Conservation (phyloP, 2,329 filamentous ascomycete species). For the Arthrinium puccinioides region DNA sequence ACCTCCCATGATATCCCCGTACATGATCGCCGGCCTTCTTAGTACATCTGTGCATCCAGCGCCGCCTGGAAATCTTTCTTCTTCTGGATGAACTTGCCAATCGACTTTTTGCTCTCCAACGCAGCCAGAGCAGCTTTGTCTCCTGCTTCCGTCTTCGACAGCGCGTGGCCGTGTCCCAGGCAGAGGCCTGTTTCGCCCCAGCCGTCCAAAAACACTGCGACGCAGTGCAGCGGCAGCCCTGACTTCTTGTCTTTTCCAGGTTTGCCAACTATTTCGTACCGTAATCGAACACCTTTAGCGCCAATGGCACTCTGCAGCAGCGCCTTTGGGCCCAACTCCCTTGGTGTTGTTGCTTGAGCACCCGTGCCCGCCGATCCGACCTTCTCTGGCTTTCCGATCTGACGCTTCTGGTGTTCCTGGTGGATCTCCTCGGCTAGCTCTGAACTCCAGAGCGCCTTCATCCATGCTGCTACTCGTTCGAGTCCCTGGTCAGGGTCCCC, state of each 20-base stretch:
- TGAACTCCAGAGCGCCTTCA: conserved; percentile 66
- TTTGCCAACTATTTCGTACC: conserved; percentile 52
- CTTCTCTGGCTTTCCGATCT: no score
- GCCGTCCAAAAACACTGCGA: conserved; percentile 59
- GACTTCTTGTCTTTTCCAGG: conserved; percentile 46
- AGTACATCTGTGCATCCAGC: conserved; percentile 5
- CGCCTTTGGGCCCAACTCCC: no score
- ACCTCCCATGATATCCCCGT: no score
- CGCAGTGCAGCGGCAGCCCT: conserved; percentile 50
- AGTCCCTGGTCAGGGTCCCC: conserved; percentile 59
- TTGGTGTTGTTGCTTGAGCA: no score
- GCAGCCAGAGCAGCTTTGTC: conserved; percentile 58
- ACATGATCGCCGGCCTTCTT: no score
- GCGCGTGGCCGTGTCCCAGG: conserved; percentile 56
- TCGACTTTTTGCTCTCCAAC: conserved; percentile 58
- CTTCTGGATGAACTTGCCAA: conserved; percentile 40
- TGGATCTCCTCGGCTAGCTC: conserved; percentile 50
- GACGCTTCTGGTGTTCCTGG: conserved; percentile 18
- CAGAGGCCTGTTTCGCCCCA: conserved; percentile 58
- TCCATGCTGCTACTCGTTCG: conserved; percentile 56
- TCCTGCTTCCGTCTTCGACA: conserved; percentile 64
- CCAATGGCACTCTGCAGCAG: conserved; percentile 47
- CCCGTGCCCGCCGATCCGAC: conserved; percentile 46
- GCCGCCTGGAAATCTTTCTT: conserved; percentile 36
- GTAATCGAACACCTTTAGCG: conserved; percentile 49